These are phyloP conservation scores for Suillus subaureus DNA, from an alignment of 768 basidiomycete genomes.

Conservation along the genomic window DNA sequence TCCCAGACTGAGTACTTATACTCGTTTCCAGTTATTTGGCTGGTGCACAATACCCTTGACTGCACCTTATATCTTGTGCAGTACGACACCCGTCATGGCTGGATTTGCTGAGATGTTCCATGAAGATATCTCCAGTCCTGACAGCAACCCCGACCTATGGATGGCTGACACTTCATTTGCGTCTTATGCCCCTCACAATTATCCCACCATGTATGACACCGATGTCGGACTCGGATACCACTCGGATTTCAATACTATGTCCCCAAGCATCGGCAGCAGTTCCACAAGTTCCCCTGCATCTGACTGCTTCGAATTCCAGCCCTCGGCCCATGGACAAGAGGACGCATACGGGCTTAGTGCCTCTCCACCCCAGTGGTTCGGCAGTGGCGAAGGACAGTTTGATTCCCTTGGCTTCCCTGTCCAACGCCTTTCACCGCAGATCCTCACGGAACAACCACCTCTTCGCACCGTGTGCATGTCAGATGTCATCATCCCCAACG, in stretches of 20 bases:
- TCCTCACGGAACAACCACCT: slow-evolving; percentile 1
- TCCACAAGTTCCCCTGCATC: slow-evolving; percentile 1
- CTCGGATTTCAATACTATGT: slow-evolving; percentile 10
- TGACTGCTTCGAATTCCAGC: slow-evolving; percentile 9
- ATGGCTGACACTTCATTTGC: slow-evolving; percentile 1
- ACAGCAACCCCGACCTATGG: not conserved
- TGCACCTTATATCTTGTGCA: not conserved
- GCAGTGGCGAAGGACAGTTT: not conserved
- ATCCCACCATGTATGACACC: not conserved
- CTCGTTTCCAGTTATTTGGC: not conserved
- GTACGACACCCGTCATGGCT: not conserved
- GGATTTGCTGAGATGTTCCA: not conserved
- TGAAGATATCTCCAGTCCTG: not conserved
- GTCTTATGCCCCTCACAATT: slow-evolving; percentile 1
- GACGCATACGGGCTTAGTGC: not conserved
- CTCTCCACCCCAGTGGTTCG: not conserved
- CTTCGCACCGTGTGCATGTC: slow-evolving; percentile 27
- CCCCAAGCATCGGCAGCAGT: slow-evolving; percentile 1
- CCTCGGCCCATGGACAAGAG: slow-evolving; percentile 3
- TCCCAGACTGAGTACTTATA: slow-evolving; percentile 5
- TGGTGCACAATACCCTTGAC: not conserved
- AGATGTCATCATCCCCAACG: slow-evolving; percentile 19
- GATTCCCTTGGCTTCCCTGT: not conserved
- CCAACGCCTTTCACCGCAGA: not conserved
- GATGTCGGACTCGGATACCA: slow-evolving; percentile 1